Evolutionary conservation across 345 rosid species (phyloP).

Genomic region (Hevea brasiliensis): DNA sequence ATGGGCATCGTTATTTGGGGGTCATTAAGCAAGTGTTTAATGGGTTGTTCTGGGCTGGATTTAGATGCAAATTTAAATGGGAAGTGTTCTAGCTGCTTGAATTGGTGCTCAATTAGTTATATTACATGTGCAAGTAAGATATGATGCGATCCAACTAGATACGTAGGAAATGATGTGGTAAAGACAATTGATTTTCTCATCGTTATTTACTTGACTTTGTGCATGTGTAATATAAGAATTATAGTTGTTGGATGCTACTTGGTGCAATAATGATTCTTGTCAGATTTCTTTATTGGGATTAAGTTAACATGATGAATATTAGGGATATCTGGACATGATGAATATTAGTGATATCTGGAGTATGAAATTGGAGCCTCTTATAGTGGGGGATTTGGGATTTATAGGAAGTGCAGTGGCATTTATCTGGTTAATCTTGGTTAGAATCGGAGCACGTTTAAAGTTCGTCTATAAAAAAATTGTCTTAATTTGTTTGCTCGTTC

Average conservation of each 20-base stretch:
- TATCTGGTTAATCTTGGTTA: neutral
- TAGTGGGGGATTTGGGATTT: neutral
- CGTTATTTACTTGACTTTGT: neutral
- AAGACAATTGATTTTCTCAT: neutral
- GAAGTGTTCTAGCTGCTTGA: neutral
- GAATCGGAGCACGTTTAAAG: too few relatives aligned
- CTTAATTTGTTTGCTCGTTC: too few relatives aligned
- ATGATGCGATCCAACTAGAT: too few relatives aligned
- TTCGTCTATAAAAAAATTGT: too few relatives aligned
- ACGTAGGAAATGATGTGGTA: neutral
- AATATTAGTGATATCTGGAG: neutral
- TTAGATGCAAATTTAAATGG: neutral
- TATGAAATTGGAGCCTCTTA: neutral
- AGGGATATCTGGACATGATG: too few relatives aligned
- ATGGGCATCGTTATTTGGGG: too few relatives aligned
- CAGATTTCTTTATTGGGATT: neutral
- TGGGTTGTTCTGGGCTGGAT: neutral
- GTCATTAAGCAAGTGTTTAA: neutral
- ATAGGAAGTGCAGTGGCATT: neutral
- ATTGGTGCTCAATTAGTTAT: neutral
- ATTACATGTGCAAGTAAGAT: neutral
- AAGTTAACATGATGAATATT: neutral
- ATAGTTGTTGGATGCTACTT: neutral
- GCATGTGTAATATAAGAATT: neutral
- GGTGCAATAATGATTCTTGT: neutral